Conservation (phyloP, 208 protist genomes). For the Acanthamoeba sp. region DNA sequence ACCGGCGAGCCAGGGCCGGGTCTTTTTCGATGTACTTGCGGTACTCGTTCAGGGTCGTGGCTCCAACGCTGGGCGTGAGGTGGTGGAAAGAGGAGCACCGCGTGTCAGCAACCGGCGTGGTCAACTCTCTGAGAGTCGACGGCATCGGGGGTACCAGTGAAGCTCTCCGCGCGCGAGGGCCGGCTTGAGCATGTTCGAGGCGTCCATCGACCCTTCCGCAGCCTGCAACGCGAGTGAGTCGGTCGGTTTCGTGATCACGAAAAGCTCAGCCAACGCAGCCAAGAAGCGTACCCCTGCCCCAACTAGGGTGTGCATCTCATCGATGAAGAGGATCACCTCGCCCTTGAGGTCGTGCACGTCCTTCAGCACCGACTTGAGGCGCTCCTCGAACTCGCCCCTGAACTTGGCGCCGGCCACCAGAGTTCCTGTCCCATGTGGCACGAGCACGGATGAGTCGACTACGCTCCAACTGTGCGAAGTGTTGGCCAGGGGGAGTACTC, state of each 20-base stretch:
- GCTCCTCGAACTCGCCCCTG: conserved; percentile 99
- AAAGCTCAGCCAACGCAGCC: no score
- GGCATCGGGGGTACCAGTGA: no score
- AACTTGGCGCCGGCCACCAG: conserved; percentile 99
- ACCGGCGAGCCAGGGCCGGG: conserved; percentile 97
- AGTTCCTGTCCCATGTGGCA: conserved; percentile 96
- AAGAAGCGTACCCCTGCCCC: conserved; percentile 92
- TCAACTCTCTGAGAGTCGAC: no score
- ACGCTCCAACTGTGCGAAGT: no score
- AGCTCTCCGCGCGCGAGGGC: conserved; percentile 96
- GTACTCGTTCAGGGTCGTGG: conserved; percentile 98
- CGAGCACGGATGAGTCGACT: no score
- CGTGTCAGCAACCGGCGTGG: no score
- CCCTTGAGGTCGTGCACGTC: conserved; percentile 97
- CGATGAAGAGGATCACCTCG: conserved; percentile 99
- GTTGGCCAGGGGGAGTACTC: neutral
- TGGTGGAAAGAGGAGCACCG: no score
- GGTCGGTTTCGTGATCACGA: conserved; percentile 87
- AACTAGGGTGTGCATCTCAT: conserved; percentile 99
- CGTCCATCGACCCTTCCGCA: conserved; percentile 88
- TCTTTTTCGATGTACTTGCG: conserved; percentile 99
- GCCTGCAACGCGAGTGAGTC: conserved; percentile 98
- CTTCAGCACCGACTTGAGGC: conserved; percentile 99
- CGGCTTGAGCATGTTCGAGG: conserved; percentile 98
- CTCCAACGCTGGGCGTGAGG: conserved; percentile 96